A percentile compares a stretch with the other conserved stretches of the same genome.
phyloP scores from a whole-genome alignment of 805 yeast genomes.

The Yarrowia yakushimensis region DNA sequence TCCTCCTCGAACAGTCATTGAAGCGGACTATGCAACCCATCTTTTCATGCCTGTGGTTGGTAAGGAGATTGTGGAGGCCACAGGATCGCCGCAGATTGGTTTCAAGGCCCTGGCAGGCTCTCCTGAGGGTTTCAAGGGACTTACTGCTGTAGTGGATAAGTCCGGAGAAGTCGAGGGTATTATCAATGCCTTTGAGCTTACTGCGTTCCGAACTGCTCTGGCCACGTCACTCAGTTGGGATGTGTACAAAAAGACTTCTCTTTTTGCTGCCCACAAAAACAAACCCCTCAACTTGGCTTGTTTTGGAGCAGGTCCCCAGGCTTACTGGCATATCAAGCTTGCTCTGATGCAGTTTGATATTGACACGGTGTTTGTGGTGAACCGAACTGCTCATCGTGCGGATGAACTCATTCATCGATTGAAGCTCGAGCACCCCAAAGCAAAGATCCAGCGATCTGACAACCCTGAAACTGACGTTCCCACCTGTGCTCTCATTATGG shows the following conservation, averaged over 20 bases:
- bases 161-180: conserved; percentile 6
- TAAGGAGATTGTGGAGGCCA: conserved; percentile 8
- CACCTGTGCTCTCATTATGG: neutral
- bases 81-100: conserved; percentile 12
- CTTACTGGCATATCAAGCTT: conserved; percentile 22
- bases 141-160: conserved; percentile 13
- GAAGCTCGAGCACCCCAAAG: neutral
- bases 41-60: conserved; percentile 24
- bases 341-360: conserved; percentile 18
- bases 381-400: conserved; percentile 13
- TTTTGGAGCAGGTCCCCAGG: conserved; percentile 20
- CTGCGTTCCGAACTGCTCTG: conserved; percentile 22
- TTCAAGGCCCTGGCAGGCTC: conserved; percentile 24
- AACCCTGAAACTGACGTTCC: neutral
- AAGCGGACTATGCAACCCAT: conserved; percentile 13
- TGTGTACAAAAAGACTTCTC: neutral
- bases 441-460: neutral
- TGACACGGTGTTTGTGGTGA: neutral
- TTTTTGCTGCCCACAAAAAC: neutral
- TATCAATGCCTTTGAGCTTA: conserved; percentile 16
- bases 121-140: conserved; percentile 18
- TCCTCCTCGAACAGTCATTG: conserved; percentile 19
- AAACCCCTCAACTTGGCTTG: neutral
- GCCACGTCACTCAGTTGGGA: conserved; percentile 21
- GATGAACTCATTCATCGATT: neutral